phyloP scores from a whole-genome alignment of 73 alveolate species.

The Blepharisma japonicum region DNA sequence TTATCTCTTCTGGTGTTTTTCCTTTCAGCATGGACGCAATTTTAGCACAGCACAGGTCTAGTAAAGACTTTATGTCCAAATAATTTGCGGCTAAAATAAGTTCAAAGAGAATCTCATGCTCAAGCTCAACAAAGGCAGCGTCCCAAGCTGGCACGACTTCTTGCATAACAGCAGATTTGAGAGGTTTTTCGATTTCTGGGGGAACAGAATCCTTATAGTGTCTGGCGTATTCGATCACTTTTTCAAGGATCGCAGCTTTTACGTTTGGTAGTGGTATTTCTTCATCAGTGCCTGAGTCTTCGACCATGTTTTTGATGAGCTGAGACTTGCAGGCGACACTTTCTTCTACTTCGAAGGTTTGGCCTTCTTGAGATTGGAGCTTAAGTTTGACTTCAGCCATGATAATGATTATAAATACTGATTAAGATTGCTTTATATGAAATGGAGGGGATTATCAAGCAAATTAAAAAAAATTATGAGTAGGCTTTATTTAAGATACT shows the following conservation, averaged over 20 bases:
- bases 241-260: slow-evolving; percentile 57
- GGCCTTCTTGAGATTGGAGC: neutral
- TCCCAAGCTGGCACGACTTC: slow-evolving; percentile 82
- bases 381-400: no score
- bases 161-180: slow-evolving; percentile 66
- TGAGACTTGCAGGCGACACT: neutral
- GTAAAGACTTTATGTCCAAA: neutral
- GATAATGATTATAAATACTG: no score
- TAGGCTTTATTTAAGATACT: no score
- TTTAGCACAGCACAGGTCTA: neutral
- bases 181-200: slow-evolving; percentile 88
- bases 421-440: no score
- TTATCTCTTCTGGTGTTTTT: neutral
- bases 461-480: no score
- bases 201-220: slow-evolving; percentile 69
- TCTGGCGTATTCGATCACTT: slow-evolving; percentile 73
- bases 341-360: neutral
- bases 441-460: no score
- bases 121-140: slow-evolving; percentile 78
- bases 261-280: slow-evolving; percentile 80
- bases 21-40: neutral
- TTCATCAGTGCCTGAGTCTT: slow-evolving; percentile 47
- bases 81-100: slow-evolving; percentile 11
- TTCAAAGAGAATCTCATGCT: slow-evolving; percentile 43
- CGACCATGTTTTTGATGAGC: neutral